These are phyloP conservation scores for Cordyceps fumosorosea DNA, from an alignment of 2,329 filamentous ascomycete species.

Conservation along the genomic window DNA sequence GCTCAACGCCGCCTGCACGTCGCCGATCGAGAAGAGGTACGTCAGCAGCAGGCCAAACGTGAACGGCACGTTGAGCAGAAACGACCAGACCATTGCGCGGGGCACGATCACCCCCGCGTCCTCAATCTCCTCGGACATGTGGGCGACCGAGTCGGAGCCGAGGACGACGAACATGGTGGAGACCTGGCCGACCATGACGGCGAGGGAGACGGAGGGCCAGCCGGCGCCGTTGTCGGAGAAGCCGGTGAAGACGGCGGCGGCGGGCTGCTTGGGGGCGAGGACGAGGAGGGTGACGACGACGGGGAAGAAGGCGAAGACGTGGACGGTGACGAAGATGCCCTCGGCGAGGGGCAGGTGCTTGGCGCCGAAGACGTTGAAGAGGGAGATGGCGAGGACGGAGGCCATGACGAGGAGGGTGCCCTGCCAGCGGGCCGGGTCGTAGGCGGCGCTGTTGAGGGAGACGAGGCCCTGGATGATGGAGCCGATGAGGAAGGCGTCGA, in stretches of 20 bases:
- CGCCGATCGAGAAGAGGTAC: conserved; percentile 8
- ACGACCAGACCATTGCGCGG: conserved; percentile 9
- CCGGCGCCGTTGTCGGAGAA: conserved; percentile 17
- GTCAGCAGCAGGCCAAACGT: conserved; percentile 12
- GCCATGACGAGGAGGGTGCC: conserved; percentile 14
- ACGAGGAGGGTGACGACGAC: conserved; percentile 16
- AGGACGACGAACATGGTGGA: conserved; percentile 13
- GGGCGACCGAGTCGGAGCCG: conserved; percentile 15
- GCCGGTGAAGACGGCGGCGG: conserved; percentile 14
- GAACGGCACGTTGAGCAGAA: conserved; percentile 6
- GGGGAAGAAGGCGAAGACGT: conserved; percentile 14
- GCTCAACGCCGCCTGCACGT: conserved; percentile 1
- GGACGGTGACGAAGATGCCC: conserved; percentile 14
- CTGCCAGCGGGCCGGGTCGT: conserved; percentile 24
- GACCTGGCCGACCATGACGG: conserved; percentile 16
- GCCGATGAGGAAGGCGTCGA: conserved; percentile 34
- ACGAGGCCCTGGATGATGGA: conserved; percentile 39
- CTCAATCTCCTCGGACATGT: conserved; percentile 17
- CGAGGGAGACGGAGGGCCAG: conserved; percentile 13
- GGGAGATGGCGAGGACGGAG: conserved; percentile 5
- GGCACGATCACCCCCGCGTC: conserved; percentile 14
- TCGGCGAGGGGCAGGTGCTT: conserved; percentile 14
- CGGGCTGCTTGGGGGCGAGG: conserved; percentile 13
- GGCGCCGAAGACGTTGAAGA: conserved; percentile 13
- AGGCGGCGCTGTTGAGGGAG: conserved; percentile 28